These are phyloP conservation scores for Closterium sp. DNA, from an alignment of 139 green algal genomes.

Conservation along the genomic window DNA sequence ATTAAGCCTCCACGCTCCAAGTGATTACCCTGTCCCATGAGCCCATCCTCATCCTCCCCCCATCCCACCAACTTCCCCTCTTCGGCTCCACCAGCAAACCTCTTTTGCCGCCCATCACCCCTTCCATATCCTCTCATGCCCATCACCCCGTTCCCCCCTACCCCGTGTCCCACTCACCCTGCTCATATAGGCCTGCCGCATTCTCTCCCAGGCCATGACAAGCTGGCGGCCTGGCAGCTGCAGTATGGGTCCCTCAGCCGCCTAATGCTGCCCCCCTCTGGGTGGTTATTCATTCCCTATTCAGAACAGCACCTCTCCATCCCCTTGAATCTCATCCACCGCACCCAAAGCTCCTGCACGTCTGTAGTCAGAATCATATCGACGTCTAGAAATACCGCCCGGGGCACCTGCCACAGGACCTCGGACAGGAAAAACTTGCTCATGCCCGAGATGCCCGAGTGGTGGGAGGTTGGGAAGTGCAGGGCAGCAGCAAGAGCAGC, in stretches of 20 bases:
- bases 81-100: too few relatives aligned
- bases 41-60: too few relatives aligned
- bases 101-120: too few relatives aligned
- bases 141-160: too few relatives aligned
- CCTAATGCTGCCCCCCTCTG: not conserved
- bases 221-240: conserved; percentile 8
- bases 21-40: too few relatives aligned
- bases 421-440: conserved; percentile 24
- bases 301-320: not conserved
- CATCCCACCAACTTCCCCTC: too few relatives aligned
- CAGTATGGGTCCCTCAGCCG: not conserved
- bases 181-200: not conserved
- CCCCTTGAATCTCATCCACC: not conserved
- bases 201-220: conserved; percentile 4
- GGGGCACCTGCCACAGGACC: not conserved
- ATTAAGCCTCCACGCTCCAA: too few relatives aligned
- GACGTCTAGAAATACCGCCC: not conserved
- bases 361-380: conserved; percentile 10
- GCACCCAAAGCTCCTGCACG: conserved; percentile 4
- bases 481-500: not conserved
- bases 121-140: too few relatives aligned
- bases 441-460: conserved; percentile 4
- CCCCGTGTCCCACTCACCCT: not conserved
- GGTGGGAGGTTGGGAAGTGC: not conserved
- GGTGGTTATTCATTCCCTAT: conserved; percentile 11